Evolutionary conservation across 305 asterid genomes (phyloP).

Genomic region (Ilex paraguariensis): DNA sequence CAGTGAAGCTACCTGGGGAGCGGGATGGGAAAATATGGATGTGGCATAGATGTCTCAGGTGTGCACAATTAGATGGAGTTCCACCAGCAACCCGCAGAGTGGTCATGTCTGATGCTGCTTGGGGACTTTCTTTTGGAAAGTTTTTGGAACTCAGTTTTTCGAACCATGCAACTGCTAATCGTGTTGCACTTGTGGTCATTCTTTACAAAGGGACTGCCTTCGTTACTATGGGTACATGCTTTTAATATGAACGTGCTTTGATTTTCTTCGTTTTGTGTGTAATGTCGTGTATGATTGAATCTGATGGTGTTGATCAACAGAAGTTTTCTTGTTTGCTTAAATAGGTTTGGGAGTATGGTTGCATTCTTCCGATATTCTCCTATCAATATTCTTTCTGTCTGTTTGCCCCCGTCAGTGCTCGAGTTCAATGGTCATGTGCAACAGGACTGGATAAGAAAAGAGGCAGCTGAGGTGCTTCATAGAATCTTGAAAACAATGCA

Average conservation of each 20-base stretch:
- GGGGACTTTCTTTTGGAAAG: slow-evolving; percentile 98
- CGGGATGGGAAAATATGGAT: slow-evolving; percentile 95
- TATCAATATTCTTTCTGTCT: slow-evolving; percentile 70
- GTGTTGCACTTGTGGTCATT: slow-evolving; percentile 95
- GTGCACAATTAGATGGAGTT: slow-evolving; percentile 55
- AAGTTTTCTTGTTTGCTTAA: slow-evolving; percentile 3
- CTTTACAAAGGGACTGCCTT: slow-evolving; percentile 95
- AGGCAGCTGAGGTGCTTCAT: slow-evolving; percentile 61
- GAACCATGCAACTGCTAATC: slow-evolving; percentile 85
- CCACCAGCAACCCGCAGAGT: slow-evolving; percentile 89
- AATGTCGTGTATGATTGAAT: too few species aligned
- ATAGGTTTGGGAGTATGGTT: slow-evolving; percentile 84
- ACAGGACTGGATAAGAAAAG: slow-evolving; percentile 64
- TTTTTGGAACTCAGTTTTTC: slow-evolving; percentile 97
- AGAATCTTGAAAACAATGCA: slow-evolving; percentile 1
- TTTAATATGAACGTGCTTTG: too few species aligned
- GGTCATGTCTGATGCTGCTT: slow-evolving; percentile 91
- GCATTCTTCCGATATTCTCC: slow-evolving; percentile 89
- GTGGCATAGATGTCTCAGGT: slow-evolving; percentile 98
- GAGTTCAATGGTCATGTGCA: slow-evolving; percentile 61
- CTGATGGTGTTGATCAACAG: neutral
- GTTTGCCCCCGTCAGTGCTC: slow-evolving; percentile 78
- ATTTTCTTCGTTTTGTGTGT: too few species aligned
- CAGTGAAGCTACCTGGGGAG: slow-evolving; percentile 76
- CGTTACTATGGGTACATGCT: slow-evolving; percentile 77